A percentile compares a stretch with the other conserved stretches of the same genome.
Conservation (phyloP, 139 green algal species). For the Ulvella scutata region DNA sequence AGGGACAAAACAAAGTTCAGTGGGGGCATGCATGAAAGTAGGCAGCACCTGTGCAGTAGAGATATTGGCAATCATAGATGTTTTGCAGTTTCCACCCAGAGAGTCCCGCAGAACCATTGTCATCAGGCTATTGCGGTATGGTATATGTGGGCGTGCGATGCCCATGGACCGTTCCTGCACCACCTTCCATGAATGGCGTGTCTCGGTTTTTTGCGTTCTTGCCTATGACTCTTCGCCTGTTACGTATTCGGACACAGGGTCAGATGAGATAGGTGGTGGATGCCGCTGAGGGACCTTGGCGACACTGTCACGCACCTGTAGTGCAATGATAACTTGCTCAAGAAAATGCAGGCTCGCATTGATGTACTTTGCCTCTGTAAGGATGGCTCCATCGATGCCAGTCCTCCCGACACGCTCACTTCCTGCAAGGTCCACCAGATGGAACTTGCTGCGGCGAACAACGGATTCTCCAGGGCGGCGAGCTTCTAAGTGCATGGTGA, state of each 20-base stretch:
- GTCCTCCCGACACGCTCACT: slow-evolving; percentile 47
- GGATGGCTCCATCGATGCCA: slow-evolving; percentile 40
- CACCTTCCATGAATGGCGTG: slow-evolving; percentile 25
- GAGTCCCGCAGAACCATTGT: slow-evolving; percentile 59
- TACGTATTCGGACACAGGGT: not conserved
- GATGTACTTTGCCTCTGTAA: slow-evolving; percentile 77
- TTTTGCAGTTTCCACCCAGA: slow-evolving; percentile 77
- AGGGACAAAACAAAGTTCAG: too few species aligned
- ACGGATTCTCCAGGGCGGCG: slow-evolving; percentile 37
- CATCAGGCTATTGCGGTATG: slow-evolving; percentile 83
- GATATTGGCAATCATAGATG: slow-evolving; percentile 62
- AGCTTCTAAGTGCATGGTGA: slow-evolving; percentile 56
- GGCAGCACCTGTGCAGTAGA: slow-evolving; percentile 16
- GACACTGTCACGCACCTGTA: slow-evolving; percentile 17
- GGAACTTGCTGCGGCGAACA: slow-evolving; percentile 51
- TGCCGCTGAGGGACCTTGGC: too few species aligned
- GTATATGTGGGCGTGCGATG: slow-evolving; percentile 48
- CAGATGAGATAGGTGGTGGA: not conserved
- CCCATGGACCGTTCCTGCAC: slow-evolving; percentile 57
- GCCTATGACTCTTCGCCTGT: not conserved
- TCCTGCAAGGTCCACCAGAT: slow-evolving; percentile 58
- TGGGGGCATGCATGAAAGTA: too few species aligned
- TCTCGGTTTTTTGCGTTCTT: not conserved
- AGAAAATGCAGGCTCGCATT: slow-evolving; percentile 74
- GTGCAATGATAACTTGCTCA: slow-evolving; percentile 51